Conservation (phyloP, 2,329 filamentous ascomycete genomes). For the Aspergillus ustus region DNA sequence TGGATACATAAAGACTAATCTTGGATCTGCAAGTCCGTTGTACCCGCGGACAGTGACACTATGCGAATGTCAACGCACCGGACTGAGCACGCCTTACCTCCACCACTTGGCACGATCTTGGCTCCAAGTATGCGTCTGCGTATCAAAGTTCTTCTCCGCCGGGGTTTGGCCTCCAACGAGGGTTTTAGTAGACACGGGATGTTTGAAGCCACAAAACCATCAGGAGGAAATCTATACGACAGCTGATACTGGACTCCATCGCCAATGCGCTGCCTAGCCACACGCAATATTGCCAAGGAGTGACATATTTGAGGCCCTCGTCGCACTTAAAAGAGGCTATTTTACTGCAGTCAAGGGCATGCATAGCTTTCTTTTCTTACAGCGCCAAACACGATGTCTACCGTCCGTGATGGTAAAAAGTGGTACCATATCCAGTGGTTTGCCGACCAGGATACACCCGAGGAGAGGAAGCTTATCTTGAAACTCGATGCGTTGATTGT, state of each 20-base stretch:
- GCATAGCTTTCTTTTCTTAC: background rate
- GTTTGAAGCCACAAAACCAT: background rate
- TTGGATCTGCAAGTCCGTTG: background rate
- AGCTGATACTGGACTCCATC: background rate
- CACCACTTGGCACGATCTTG: conserved; percentile 15
- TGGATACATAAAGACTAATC: background rate
- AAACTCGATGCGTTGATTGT: conserved; percentile 63
- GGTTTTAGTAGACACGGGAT: background rate
- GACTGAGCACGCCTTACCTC: conserved; percentile 15
- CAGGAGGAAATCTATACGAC: conserved; percentile 6
- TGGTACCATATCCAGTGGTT: conserved; percentile 51
- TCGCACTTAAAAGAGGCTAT: background rate
- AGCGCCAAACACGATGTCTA: conserved; percentile 13
- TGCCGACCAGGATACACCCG: conserved; percentile 53
- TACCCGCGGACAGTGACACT: background rate
- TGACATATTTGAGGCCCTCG: conserved; percentile 9
- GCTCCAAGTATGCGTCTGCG: background rate
- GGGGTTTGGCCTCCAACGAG: background rate
- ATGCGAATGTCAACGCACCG: background rate
- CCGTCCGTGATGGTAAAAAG: conserved; percentile 18
- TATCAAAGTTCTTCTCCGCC: background rate
- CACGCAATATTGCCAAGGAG: conserved; percentile 9
- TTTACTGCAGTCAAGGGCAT: background rate
- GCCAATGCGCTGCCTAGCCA: background rate
- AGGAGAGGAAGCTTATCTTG: conserved; percentile 57